Percentiles rank a stretch among this genome's conserved stretches.
These are phyloP conservation scores for Talaromyces sp. DNA, from an alignment of 2,329 filamentous ascomycete genomes.

Conservation along the genomic window DNA sequence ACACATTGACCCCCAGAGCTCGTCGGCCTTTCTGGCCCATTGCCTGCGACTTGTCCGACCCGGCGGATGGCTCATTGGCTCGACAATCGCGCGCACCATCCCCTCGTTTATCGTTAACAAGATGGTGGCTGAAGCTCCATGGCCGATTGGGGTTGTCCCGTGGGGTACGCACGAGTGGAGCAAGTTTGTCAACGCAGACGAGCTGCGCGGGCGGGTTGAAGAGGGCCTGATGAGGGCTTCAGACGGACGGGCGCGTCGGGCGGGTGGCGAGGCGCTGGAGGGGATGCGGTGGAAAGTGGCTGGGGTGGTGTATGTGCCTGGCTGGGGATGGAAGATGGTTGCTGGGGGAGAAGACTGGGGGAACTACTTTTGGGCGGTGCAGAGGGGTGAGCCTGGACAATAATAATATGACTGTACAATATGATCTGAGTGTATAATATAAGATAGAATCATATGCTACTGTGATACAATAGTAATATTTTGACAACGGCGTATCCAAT, in stretches of 20 bases:
- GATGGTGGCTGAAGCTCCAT: slow-evolving; percentile 79
- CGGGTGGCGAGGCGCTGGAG: slow-evolving; percentile 22
- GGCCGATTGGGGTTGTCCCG: slow-evolving; percentile 68
- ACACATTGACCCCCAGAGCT: slow-evolving; percentile 71
- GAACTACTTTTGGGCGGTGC: slow-evolving; percentile 93
- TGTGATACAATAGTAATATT: neutral
- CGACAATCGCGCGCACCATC: slow-evolving; percentile 87
- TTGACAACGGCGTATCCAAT: neutral
- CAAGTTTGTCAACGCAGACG: slow-evolving; percentile 87
- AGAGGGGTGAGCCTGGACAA: slow-evolving; percentile 39
- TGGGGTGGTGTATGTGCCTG: slow-evolving; percentile 83
- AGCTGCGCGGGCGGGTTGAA: slow-evolving; percentile 46
- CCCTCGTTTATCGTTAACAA: slow-evolving; percentile 90
- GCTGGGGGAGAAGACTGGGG: slow-evolving; percentile 75
- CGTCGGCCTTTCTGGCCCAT: slow-evolving; percentile 59
- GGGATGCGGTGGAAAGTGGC: slow-evolving; percentile 58
- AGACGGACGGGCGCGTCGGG: slow-evolving; percentile 19
- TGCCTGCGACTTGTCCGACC: slow-evolving; percentile 64
- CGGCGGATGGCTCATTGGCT: slow-evolving; percentile 87
- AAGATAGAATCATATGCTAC: too few relatives aligned
- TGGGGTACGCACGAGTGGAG: slow-evolving; percentile 92
- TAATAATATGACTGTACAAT: neutral
- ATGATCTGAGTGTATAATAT: too few relatives aligned
- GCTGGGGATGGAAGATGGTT: slow-evolving; percentile 74
- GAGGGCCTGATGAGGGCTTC: slow-evolving; percentile 48